Evolutionary conservation across 768 basidiomycete genomes (phyloP), one percentile per base, ranked within the genome.

Genomic region (Trametes gibbosa): DNA sequence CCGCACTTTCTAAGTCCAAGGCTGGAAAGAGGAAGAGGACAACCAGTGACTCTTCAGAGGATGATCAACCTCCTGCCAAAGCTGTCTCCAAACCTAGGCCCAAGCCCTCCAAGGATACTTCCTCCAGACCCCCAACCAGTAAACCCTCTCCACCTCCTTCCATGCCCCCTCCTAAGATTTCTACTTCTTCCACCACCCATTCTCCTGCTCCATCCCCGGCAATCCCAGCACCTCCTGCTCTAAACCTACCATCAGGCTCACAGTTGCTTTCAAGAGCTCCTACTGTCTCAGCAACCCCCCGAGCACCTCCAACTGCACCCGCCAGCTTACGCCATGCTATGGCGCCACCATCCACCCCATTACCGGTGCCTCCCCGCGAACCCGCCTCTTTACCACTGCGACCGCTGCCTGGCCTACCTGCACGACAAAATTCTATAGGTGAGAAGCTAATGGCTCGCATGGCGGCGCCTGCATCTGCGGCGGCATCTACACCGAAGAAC

Each of bases 21-120:
- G 24, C 49, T 24, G 27, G 23, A 16, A 65, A 63, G 58, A 53
- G 58, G 59, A 65, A 66, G 39, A 48, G 65, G 14, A 19, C 25
- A 13, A 13, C 17, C 17, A 51, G 21, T 9, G 41, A 39, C 2
- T 29, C 54, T 10, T 46, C 59, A 27, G 55, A 47, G 13, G 60
- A 62, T 14, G 53, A 65, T 34, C 14, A n/a, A 14, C 23, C 25
- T 53, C 25, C 41, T 19, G 10, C 52, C 12, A 53, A 23, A 17
- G 9, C 53, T n/a, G 29, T 32, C 29, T 37, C 27, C n/a, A 21
- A 41, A 27, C 6, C 34, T 9, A 0, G 29, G 37, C 19, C 43
- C 21, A 43, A 32, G 1, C n/a, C 32, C 6, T 19, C 50, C 23
- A 32, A 37, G 16, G 9, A 7, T 35, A 8, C 32, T 19, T 19